phyloP scores from a whole-genome alignment of 176 grass and related monocot genomes.

The Elaeis guineensis region DNA sequence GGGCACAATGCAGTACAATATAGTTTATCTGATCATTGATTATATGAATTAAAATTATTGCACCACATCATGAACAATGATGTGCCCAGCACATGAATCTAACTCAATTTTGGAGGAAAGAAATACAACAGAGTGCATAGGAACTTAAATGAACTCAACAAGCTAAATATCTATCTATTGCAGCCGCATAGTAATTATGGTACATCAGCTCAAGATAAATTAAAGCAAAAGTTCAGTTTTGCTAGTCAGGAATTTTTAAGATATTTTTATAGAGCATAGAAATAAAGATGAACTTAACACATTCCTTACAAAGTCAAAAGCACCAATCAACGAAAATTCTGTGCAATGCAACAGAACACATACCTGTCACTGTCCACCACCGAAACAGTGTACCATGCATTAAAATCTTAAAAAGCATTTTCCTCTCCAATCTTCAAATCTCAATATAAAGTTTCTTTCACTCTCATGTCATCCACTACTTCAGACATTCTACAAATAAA shows the following conservation, averaged over 20 bases:
- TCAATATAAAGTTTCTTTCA: background rate
- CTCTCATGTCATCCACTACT: background rate
- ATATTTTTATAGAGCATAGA: background rate
- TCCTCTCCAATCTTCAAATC: background rate
- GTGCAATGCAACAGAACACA: background rate
- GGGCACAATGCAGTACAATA: too few relatives aligned
- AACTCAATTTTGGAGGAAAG: too few relatives aligned
- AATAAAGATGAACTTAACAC: background rate
- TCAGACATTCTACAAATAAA: background rate
- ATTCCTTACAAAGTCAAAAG: too few relatives aligned
- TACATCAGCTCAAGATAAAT: background rate
- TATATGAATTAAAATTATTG: too few relatives aligned
- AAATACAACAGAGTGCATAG: too few relatives aligned
- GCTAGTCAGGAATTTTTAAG: background rate
- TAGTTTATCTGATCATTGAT: too few relatives aligned
- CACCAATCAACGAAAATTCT: background rate
- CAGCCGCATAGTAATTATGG: background rate
- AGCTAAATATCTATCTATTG: too few relatives aligned
- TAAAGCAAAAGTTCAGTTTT: background rate
- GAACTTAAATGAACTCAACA: too few relatives aligned
- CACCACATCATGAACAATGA: too few relatives aligned
- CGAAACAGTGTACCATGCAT: background rate
- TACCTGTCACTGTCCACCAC: background rate
- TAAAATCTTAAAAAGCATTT: background rate
- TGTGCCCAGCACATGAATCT: too few relatives aligned